Evolutionary conservation across 306 rosid species (phyloP), one percentile per base, ranked within the genome.

Genomic region (Hippophae gyantsensis): DNA sequence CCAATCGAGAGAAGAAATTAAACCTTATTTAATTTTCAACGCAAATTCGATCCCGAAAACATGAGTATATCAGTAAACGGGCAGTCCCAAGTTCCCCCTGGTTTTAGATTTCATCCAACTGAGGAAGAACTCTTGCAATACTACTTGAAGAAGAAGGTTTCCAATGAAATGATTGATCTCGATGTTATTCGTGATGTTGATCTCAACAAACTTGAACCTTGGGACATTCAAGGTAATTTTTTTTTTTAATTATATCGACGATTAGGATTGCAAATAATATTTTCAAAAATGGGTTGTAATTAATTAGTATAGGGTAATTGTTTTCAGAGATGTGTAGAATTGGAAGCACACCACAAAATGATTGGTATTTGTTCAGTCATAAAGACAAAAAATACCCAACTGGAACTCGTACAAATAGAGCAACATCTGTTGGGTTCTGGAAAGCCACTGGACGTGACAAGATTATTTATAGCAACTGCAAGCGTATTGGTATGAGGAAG

Each of bases 311-410:
- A 9, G 3, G 10, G n/a, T 54, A 27, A 44, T 46, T 44, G 11
- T 53, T 53, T 62, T 42, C 71, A 90, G 98, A 88, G 74, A 86
- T 60, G 69, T 92, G 98, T 78, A 92, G 80, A 58, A 83, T 92
- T 45, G 98, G 98, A 77, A 92, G 93, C 41, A 85, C 96, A 7
- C 98, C 98, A 2, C 98, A 92, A 46, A 87, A 85, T 43, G 98
- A 92, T 32, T 92, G 98, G 96, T 92, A 92, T 67, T 87, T 92
- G 72, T 92, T 92, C 58, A 92, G 98, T 69, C 98, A 92, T 65
- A 92, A 87, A 49, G 98, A 92, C 69, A 92, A 92, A 82, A 92
- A 92, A 82, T 92, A 92, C 62, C 98, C 98, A 2, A 87, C 96
- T 0, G 98, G 98, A 49, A 92, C 98, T 0, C 82, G 98, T 0